phyloP scores from a whole-genome alignment of 345 rosid species.

The Linum tenue region DNA sequence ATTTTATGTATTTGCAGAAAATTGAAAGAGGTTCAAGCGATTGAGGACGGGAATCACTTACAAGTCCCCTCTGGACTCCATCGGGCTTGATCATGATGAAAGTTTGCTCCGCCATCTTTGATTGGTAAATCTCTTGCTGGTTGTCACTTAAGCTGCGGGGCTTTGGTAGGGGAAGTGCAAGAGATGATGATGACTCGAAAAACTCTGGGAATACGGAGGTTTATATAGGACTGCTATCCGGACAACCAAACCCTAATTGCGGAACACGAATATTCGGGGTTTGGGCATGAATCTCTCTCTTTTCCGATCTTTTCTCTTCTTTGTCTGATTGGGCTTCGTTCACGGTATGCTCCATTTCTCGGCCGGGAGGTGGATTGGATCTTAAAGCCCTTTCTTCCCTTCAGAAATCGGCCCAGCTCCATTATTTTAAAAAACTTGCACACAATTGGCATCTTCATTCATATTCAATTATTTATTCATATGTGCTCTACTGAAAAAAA shows the following conservation, averaged over 20 bases:
- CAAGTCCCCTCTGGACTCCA: constrained; percentile 92
- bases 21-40: not conserved
- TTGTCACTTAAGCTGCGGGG: not conserved
- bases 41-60: constrained; percentile 14
- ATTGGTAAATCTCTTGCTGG: not conserved
- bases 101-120: constrained; percentile 47
- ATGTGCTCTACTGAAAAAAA: no score
- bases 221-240: not conserved
- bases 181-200: not conserved
- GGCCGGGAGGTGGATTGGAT: no score
- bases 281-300: no score
- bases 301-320: not conserved
- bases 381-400: no score
- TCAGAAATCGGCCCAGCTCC: no score
- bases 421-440: no score
- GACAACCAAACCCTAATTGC: not conserved
- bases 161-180: no score
- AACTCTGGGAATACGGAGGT: not conserved
- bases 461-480: no score
- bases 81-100: constrained; percentile 99
- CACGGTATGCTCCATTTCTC: no score
- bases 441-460: no score
- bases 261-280: not conserved
- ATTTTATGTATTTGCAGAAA: no score
- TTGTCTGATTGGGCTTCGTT: not conserved